These are phyloP conservation scores for Friedmanniomyces endolithicus DNA, from an alignment of 495 filamentous ascomycete genomes.

Conservation along the genomic window DNA sequence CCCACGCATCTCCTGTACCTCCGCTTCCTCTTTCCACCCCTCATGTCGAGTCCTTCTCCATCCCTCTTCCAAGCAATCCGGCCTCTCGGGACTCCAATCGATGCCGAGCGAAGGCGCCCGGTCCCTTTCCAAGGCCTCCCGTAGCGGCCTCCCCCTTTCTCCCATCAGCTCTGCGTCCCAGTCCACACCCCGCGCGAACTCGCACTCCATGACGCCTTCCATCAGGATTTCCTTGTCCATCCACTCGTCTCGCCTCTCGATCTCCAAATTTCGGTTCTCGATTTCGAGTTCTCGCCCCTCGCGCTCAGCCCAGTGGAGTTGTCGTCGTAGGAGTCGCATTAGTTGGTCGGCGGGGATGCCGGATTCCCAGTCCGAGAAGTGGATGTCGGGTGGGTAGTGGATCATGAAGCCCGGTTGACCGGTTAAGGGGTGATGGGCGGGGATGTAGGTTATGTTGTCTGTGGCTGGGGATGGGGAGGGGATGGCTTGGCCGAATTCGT, in stretches of 20 bases:
- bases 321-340: slow-evolving; percentile 58
- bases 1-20: not conserved
- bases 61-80: slow-evolving; percentile 11
- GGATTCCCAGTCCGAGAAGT: slow-evolving; percentile 64
- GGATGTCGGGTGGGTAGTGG: slow-evolving; percentile 45
- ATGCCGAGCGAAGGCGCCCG: too few species aligned
- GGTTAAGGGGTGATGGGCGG: slow-evolving; percentile 23
- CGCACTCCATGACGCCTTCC: slow-evolving; percentile 47
- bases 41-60: slow-evolving; percentile 19
- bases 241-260: slow-evolving; percentile 64
- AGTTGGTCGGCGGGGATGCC: slow-evolving; percentile 55
- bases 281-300: slow-evolving; percentile 49
- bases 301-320: slow-evolving; percentile 69
- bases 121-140: slow-evolving; percentile 19
- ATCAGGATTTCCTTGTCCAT: slow-evolving; percentile 63
- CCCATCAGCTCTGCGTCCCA: slow-evolving; percentile 23
- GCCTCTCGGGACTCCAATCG: too few species aligned
- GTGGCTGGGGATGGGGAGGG: slow-evolving; percentile 8
- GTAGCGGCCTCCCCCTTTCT: slow-evolving; percentile 27
- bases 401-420: slow-evolving; percentile 32
- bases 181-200: slow-evolving; percentile 28
- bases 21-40: too few species aligned
- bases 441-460: slow-evolving; percentile 31
- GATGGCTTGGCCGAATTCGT: slow-evolving; percentile 23
- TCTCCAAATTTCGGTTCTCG: slow-evolving; percentile 51